Conservation (phyloP, 306 rosid genomes). For the Mucuna pruriens region DNA sequence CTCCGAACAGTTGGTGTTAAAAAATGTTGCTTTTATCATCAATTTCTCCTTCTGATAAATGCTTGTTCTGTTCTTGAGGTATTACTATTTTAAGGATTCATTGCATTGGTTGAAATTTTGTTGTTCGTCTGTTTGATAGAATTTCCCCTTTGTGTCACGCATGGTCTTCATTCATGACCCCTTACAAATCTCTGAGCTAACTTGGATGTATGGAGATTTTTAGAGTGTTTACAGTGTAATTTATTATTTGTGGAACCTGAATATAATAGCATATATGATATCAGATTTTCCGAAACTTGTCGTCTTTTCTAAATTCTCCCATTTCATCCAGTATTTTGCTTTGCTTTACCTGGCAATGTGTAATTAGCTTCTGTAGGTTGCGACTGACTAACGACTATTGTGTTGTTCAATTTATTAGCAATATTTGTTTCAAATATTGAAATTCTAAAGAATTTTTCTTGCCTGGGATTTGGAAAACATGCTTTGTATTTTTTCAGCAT, state of each 20-base stretch:
- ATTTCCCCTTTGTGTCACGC: neutral
- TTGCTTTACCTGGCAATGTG: constrained; percentile 19
- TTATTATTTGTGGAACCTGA: constrained; percentile 12
- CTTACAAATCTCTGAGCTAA: constrained; percentile 20
- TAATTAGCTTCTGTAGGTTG: neutral
- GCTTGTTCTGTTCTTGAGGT: constrained; percentile 28
- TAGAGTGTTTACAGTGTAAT: constrained; percentile 12
- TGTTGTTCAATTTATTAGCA: neutral
- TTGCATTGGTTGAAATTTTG: neutral
- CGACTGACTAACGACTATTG: neutral
- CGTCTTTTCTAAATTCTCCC: constrained; percentile 16
- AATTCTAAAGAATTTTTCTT: neutral
- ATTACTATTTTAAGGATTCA: neutral
- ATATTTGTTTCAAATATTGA: neutral
- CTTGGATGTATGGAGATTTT: constrained; percentile 14
- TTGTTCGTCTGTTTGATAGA: neutral
- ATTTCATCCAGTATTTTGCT: neutral
- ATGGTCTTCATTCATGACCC: neutral
- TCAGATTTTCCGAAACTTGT: constrained; percentile 4
- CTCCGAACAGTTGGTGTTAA: neutral
- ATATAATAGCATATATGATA: constrained; percentile 6
- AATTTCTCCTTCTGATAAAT: constrained; percentile 15
- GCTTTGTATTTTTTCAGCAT: constrained; percentile 11
- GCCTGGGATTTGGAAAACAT: neutral
- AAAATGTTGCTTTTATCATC: constrained; percentile 17